These are phyloP conservation scores for Trichosanthes truncata DNA, from an alignment of 306 rosid genomes.

Conservation along the genomic window DNA sequence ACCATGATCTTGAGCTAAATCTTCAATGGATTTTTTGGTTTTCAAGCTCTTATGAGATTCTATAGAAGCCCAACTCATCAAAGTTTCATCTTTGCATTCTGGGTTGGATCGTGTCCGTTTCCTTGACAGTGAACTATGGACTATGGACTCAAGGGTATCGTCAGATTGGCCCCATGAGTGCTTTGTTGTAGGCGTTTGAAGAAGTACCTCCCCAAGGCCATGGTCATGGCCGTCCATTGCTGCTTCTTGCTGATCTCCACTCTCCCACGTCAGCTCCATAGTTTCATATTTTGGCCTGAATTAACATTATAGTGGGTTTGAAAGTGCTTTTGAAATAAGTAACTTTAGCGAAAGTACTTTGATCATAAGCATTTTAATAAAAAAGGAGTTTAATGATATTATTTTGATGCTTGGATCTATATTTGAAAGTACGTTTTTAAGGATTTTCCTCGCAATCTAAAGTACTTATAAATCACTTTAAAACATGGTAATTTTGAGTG, in stretches of 20 bases:
- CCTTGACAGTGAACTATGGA: background rate
- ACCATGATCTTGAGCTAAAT: background rate
- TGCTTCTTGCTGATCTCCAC: background rate
- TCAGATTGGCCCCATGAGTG: background rate
- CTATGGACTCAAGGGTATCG: constrained; percentile 8
- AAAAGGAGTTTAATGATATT: background rate
- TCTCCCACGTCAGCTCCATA: background rate
- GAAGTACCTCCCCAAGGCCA: background rate
- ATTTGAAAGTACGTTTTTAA: too few relatives aligned
- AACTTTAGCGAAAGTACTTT: background rate
- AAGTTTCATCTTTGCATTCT: background rate
- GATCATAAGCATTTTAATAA: background rate
- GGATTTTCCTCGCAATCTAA: background rate
- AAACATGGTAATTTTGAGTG: background rate
- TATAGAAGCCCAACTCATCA: background rate
- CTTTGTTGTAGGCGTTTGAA: background rate
- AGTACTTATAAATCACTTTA: too few relatives aligned
- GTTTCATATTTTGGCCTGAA: background rate
- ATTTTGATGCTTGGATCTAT: too few relatives aligned
- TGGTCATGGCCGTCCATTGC: background rate
- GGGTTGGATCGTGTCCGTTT: background rate
- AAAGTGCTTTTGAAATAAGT: background rate
- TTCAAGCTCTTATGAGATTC: background rate
- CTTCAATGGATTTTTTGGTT: background rate
- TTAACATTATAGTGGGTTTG: background rate